Conservation (phyloP, 2,329 filamentous ascomycete genomes). For the Cercospora nicotianae region DNA sequence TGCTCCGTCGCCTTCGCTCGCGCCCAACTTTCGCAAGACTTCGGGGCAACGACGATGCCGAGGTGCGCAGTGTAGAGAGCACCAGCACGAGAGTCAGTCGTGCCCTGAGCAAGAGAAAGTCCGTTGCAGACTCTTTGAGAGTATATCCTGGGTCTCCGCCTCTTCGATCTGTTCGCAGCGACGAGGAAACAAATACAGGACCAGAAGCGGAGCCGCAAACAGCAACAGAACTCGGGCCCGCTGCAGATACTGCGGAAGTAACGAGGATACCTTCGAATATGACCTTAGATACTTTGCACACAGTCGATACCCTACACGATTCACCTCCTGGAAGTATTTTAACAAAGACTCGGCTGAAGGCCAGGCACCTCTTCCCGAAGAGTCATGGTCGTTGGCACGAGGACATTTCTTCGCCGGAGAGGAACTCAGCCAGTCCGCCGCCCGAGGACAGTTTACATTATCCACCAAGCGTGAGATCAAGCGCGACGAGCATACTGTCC, state of each 20-base stretch:
- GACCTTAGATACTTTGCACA: slow-evolving; percentile 1
- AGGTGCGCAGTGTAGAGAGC: slow-evolving; percentile 9
- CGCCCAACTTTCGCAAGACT: neutral
- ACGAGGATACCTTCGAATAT: slow-evolving; percentile 1
- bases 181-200: neutral
- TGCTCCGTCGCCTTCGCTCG: slow-evolving; percentile 2
- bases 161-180: neutral
- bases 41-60: slow-evolving; percentile 4
- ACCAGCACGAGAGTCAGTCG: slow-evolving; percentile 9
- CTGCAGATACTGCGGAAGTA: neutral
- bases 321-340: slow-evolving; percentile 9
- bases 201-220: neutral
- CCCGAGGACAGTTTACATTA: slow-evolving; percentile 17
- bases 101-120: slow-evolving; percentile 11
- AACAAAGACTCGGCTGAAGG: neutral
- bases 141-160: slow-evolving; percentile 11
- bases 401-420: slow-evolving; percentile 12
- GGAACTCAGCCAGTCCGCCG: slow-evolving; percentile 17
- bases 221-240: neutral
- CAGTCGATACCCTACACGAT: slow-evolving; percentile 2
- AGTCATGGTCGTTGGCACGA: slow-evolving; percentile 18
- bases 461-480: neutral
- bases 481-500: slow-evolving; percentile 6
- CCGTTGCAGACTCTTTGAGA: slow-evolving; percentile 15
- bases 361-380: slow-evolving; percentile 12